Evolutionary conservation across 2,329 filamentous ascomycete genomes (phyloP), one percentile per base, ranked within the genome.

Genomic region (Penicillium sp.): DNA sequence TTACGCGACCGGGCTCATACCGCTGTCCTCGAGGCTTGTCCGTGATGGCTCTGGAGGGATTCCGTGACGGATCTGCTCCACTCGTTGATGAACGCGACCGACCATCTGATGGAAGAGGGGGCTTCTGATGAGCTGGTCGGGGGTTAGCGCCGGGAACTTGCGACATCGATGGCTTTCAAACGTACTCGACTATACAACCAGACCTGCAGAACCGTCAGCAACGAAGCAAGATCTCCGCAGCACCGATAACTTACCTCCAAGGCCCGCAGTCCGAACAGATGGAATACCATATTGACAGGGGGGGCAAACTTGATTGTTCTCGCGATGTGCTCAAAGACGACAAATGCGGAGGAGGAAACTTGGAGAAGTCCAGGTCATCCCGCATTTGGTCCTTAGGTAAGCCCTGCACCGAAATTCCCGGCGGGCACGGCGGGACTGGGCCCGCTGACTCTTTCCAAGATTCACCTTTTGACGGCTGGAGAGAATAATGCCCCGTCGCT

Each of bases 51-150:
- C 76, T 18, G 74, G 75, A 52, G 77, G 73, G 49, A 75, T 70
- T 36, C 78, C 78, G 63, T 79, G 71, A 56, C 73, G 74, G 19
- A 78, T 37, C 54, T 74, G 72, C 63, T 79, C 75, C 22, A 81
- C 66, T 49, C 68, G 74, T 52, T 75, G 74, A 65, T 80, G 77
- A 22, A 80, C 72, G 55, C 68, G 71, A 31, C 77, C 75, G 46
- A 80, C 78, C 64, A 76, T 72, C 40, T 74, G 70, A 65, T 79
- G 78, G 61, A 80, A 81, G 52, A 71, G 62, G 10, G 75, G 77
- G 61, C 77, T 80, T 54, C 72, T 66, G 52, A 80, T 69, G 56
- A 81, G 74, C 77, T 79, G 61, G 40, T 35, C 36, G 50, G 22
- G 53, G 35, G 55, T 62, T 58, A 67, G 49, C 43, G 50, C 43